Conservation (phyloP, 2,329 filamentous ascomycete species). For the Hymenoscyphus fructigenus region DNA sequence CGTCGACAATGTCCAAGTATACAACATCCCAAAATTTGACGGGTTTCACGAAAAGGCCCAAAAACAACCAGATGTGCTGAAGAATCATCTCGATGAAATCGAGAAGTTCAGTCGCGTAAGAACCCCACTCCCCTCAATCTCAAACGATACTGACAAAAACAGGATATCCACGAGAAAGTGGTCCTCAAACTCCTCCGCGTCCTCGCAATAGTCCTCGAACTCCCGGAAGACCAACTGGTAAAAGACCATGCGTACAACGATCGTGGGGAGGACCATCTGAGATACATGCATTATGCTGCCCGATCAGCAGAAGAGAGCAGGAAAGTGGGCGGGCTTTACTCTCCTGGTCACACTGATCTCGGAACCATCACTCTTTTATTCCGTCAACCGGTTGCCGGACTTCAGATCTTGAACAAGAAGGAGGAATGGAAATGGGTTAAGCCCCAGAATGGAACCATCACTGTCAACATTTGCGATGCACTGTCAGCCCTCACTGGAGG, state of each 20-base stretch:
- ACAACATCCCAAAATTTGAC: slow-evolving; percentile 60
- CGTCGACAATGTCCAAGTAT: slow-evolving; percentile 57
- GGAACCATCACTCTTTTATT: slow-evolving; percentile 57
- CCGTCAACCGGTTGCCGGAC: slow-evolving; percentile 55
- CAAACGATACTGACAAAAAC: not conserved
- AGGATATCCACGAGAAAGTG: slow-evolving; percentile 50
- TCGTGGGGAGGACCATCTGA: slow-evolving; percentile 59
- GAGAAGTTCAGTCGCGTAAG: slow-evolving; percentile 45
- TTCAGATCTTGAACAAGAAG: slow-evolving; percentile 53
- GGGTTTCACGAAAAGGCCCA: slow-evolving; percentile 42
- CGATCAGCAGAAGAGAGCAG: slow-evolving; percentile 49
- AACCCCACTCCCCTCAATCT: not conserved
- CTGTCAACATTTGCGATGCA: slow-evolving; percentile 51
- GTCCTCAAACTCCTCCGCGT: slow-evolving; percentile 57
- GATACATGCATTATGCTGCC: slow-evolving; percentile 60
- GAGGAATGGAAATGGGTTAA: slow-evolving; percentile 52
- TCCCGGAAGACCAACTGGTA: slow-evolving; percentile 58
- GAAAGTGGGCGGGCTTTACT: slow-evolving; percentile 45
- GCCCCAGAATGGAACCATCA: slow-evolving; percentile 50
- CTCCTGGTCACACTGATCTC: slow-evolving; percentile 55
- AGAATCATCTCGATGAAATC: slow-evolving; percentile 53
- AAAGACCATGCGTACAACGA: slow-evolving; percentile 56
- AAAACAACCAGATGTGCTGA: slow-evolving; percentile 47
- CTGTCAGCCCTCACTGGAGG: slow-evolving; percentile 50
- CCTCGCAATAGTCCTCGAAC: slow-evolving; percentile 59